phyloP scores from a whole-genome alignment of 148 eudicot species.

The Rhododendron griersonianum region DNA sequence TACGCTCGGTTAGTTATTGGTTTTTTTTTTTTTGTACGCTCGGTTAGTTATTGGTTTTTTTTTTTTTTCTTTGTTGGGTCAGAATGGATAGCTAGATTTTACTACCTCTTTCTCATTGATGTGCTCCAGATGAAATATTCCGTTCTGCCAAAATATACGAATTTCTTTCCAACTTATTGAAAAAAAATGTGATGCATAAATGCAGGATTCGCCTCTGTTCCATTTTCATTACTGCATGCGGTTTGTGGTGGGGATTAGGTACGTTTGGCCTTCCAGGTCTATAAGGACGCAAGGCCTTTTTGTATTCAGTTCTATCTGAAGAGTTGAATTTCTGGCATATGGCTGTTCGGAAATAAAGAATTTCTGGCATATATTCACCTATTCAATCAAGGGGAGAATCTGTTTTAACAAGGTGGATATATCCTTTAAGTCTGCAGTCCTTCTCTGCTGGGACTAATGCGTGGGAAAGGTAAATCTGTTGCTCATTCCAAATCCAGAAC shows the following conservation, averaged over 20 bases:
- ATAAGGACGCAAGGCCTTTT: not conserved
- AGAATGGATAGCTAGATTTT: not conserved
- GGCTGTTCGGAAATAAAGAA: not conserved
- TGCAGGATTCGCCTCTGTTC: not conserved
- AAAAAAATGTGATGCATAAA: not conserved
- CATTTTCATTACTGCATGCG: not conserved
- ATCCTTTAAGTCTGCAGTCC: not conserved
- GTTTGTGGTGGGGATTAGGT: not conserved
- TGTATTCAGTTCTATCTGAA: not conserved
- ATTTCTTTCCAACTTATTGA: not conserved
- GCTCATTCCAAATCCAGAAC: slow-evolving; percentile 35
- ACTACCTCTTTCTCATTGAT: not conserved
- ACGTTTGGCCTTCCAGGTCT: not conserved
- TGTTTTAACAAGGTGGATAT: not conserved
- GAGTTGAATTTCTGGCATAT: not conserved
- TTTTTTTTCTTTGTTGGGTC: not conserved
- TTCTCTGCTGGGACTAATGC: slow-evolving; percentile 35
- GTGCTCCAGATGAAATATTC: not conserved
- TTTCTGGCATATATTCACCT: not conserved
- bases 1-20: not conserved
- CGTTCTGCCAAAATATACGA: not conserved
- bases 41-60: not conserved
- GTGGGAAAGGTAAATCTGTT: slow-evolving; percentile 27
- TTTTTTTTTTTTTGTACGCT: not conserved
- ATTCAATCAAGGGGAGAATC: not conserved